Evolutionary conservation across 305 asterid species (phyloP), one percentile per base, ranked within the genome.

Genomic region (Striga hermonthica): DNA sequence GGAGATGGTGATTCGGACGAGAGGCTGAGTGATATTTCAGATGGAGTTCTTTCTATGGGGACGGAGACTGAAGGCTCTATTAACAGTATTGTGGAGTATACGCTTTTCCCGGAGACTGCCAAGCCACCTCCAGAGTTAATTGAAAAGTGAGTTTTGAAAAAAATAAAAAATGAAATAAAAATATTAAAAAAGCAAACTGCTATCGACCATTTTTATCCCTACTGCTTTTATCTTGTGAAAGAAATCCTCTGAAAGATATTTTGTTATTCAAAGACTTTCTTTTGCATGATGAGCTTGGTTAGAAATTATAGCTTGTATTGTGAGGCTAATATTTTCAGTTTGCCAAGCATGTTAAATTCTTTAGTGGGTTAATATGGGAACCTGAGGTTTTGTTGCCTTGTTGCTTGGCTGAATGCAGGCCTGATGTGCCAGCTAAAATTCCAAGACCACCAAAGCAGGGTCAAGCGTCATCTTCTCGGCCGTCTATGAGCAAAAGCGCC

Each of bases 11-110:
- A 94, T 69, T 85, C 88, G 4, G 95, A 93, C 34, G 96, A 88
- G 80, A 85, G 96, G 66, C 86, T 94, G 28, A 93, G 99, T 75
- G 95, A 93, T 77, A 85, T 94, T 69, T 94, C 99, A 34, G 99
- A 94, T 79, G 82, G 97, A 8, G 96, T 78, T 75, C 96, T 94
- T 60, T 88, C 97, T 37, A 90, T 84, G 95, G 95, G 88, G 66
- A 90, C 97, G 3, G 99, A 93, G 76, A 82, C 97, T 41, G 99
- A 93, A 71, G 86, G 89, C 67, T 88, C 95, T 1, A 62, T 81
- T 55, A 86, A 76, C 79, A 89, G 95, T 72, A 84, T 86, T 35
- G 87, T 84, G 7, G 97, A 92, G 81, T 84, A 80, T 73, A 84
- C 89, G 60, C 91, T 90, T 72, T 90, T 90, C 77, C 96, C 91